A percentile compares a stretch with the other conserved stretches of the same genome.
phyloP scores from a whole-genome alignment of 2,329 filamentous ascomycete genomes.

The Periconia sp. region DNA sequence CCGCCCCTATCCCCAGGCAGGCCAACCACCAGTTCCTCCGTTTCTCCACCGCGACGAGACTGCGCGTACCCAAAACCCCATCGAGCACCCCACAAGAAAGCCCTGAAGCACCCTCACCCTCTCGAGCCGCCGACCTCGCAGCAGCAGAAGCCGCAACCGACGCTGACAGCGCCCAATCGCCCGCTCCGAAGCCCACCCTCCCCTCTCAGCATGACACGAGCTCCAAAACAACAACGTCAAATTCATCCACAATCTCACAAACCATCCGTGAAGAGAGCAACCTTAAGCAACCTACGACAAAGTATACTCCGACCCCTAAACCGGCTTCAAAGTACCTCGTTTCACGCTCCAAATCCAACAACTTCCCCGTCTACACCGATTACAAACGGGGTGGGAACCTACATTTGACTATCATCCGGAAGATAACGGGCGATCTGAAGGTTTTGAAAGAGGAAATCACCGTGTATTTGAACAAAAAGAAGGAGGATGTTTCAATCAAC shows the following conservation, averaged over 20 bases:
- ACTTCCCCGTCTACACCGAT: slow-evolving; percentile 76
- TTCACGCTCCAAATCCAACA: slow-evolving; percentile 67
- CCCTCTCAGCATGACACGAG: slow-evolving; percentile 18
- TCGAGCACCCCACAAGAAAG: slow-evolving; percentile 2
- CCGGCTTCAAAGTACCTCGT: slow-evolving; percentile 64
- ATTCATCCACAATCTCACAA: not conserved
- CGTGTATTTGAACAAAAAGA: slow-evolving; percentile 58
- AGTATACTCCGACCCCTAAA: not conserved
- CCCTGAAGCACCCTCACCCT: slow-evolving; percentile 36
- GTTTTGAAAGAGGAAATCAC: slow-evolving; percentile 66
- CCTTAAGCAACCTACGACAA: not conserved
- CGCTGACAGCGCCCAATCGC: slow-evolving; percentile 32
- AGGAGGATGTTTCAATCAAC: slow-evolving; percentile 60
- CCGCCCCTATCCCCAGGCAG: slow-evolving; percentile 40
- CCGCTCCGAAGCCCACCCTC: slow-evolving; percentile 23
- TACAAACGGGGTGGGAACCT: slow-evolving; percentile 75
- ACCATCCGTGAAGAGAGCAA: not conserved
- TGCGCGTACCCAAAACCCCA: slow-evolving; percentile 17
- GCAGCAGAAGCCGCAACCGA: slow-evolving; percentile 38
- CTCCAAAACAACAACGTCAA: not conserved
- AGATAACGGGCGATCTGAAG: slow-evolving; percentile 71
- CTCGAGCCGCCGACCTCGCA: slow-evolving; percentile 34
- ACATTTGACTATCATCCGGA: slow-evolving; percentile 74
- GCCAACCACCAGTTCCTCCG: slow-evolving; percentile 43
- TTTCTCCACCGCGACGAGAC: slow-evolving; percentile 41